Evolutionary conservation across 208 protist genomes (phyloP).

Genomic region (Crithidia bombi): DNA sequence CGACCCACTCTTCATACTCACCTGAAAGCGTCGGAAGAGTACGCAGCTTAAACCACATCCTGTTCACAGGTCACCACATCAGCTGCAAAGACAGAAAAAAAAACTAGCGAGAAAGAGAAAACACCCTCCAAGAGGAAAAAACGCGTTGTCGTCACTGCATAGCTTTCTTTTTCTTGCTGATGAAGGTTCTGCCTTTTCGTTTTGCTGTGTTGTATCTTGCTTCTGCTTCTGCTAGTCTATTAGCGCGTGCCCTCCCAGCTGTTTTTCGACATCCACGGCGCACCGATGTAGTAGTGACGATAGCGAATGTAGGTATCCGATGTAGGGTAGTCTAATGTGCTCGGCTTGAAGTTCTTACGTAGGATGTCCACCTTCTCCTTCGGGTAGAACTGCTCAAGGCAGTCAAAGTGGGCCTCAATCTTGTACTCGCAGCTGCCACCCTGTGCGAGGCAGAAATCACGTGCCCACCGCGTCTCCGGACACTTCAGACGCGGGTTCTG

Average conservation of each 20-base stretch:
- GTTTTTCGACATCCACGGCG: conserved; percentile 76
- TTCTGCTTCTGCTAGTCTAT: conserved; percentile 7
- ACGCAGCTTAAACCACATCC: no score
- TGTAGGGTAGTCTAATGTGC: conserved; percentile 85
- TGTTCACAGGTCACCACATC: no score
- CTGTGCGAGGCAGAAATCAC: conserved; percentile 85
- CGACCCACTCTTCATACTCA: no score
- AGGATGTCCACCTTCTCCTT: conserved; percentile 80
- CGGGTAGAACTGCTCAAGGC: conserved; percentile 86
- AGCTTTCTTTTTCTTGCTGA: no score
- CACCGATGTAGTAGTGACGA: conserved; percentile 79
- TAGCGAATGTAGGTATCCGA: conserved; percentile 88
- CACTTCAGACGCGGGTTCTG: conserved; percentile 82
- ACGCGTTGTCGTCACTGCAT: no score
- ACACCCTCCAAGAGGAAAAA: no score
- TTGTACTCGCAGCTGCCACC: conserved; percentile 91
- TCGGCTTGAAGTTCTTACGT: conserved; percentile 85
- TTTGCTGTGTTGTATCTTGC: neutral
- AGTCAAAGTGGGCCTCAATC: conserved; percentile 93
- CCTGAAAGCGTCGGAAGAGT: no score
- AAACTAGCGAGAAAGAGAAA: neutral
- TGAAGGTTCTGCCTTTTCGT: no score
- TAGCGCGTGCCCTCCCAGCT: conserved; percentile 77
- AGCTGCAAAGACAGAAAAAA: no score
- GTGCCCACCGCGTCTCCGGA: conserved; percentile 82